Evolutionary conservation across 1,139 yeast genomes (phyloP).

Genomic region (Pichia sp.): DNA sequence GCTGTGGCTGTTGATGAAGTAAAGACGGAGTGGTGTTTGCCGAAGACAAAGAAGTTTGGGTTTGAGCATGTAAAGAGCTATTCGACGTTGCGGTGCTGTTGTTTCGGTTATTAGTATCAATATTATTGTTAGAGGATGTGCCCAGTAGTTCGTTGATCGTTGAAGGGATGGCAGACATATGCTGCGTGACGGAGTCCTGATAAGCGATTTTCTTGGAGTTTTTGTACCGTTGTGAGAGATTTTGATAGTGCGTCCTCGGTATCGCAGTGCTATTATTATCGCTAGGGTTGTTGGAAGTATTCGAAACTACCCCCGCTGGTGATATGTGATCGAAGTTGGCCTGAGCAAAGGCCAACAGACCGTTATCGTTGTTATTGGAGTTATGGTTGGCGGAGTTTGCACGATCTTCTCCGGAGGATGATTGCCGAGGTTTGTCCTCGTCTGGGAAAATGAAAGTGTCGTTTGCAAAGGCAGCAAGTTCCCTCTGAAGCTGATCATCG

Average conservation of each 20-base stretch:
- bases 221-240: conserved; percentile 14
- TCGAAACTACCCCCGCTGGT: conserved; percentile 8
- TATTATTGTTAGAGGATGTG: conserved; percentile 1
- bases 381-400: conserved; percentile 4
- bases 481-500: conserved; percentile 65
- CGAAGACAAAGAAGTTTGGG: too few species aligned
- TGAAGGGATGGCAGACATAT: conserved; percentile 20
- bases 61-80: too few species aligned
- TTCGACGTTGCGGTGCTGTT: too few species aligned
- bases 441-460: conserved; percentile 73
- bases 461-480: conserved; percentile 74
- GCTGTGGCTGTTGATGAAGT: conserved; percentile 1
- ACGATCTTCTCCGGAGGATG: conserved; percentile 6
- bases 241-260: conserved; percentile 13
- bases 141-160: conserved; percentile 24
- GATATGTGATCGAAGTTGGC: conserved; percentile 16
- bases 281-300: conserved; percentile 1
- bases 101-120: conserved; percentile 3
- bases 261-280: too few species aligned
- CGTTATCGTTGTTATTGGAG: conserved; percentile 1
- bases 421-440: conserved; percentile 51
- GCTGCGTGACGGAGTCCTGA: conserved; percentile 14
- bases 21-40: too few species aligned
- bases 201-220: conserved; percentile 13
- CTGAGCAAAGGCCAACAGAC: conserved; percentile 10